phyloP scores from a whole-genome alignment of 2,329 filamentous ascomycete genomes.

The Zymoseptoria passerinii region DNA sequence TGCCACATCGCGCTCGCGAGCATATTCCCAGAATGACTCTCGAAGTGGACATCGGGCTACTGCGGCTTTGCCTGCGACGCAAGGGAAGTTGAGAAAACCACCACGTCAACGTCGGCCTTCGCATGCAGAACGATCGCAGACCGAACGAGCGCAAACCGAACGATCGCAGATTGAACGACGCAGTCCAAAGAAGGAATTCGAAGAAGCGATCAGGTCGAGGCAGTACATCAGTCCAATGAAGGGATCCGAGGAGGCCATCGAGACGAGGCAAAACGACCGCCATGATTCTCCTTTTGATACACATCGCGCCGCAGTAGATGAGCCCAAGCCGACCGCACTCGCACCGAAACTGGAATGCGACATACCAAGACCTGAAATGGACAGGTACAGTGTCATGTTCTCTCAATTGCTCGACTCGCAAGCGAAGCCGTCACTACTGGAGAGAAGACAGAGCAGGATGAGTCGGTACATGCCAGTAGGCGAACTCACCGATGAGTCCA shows the following conservation, averaged over 20 bases:
- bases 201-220: background rate
- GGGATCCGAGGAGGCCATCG: conserved; percentile 7
- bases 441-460: conserved; percentile 25
- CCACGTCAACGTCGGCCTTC: background rate
- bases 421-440: conserved; percentile 20
- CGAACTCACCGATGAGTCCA: conserved; percentile 22
- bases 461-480: conserved; percentile 20
- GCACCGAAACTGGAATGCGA: conserved; percentile 56
- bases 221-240: conserved; percentile 3
- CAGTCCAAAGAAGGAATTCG: background rate
- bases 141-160: background rate
- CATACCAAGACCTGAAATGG: conserved; percentile 71
- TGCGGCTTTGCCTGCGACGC: background rate
- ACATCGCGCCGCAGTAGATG: background rate
- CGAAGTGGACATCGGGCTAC: conserved; percentile 1
- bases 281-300: conserved; percentile 11
- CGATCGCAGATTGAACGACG: background rate
- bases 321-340: background rate
- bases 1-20: background rate
- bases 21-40: conserved; percentile 3
- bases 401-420: conserved; percentile 51
- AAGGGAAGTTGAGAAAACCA: background rate
- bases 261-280: background rate
- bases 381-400: conserved; percentile 94
- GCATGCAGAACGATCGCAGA: background rate